Evolutionary conservation across 2,329 filamentous ascomycete species (phyloP), one percentile per base, ranked within the genome.

Genomic region (Leptographium galeiforme): DNA sequence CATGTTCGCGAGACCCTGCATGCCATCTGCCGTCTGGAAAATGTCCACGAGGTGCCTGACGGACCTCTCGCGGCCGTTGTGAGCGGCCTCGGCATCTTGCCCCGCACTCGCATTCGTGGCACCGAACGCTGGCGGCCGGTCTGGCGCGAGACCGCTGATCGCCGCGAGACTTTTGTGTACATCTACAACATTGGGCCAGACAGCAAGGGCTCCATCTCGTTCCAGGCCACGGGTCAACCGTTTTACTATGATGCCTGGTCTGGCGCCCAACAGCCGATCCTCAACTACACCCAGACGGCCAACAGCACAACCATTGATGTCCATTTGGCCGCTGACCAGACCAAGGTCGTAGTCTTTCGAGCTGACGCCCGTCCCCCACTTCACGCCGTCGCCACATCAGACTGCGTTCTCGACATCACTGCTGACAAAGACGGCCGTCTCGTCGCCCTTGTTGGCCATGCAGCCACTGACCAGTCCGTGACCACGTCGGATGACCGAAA

Each of bases 241-340:
- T 56, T 54, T 50, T 18, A 8, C 18, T 67, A 67, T 51, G 62
- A 75, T 57, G 67, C 69, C 5, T 75, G 70, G 68, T 71, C 69
- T 1, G 72, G 72, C 8, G 58, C 61, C 6, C 52, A 61, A 32
- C 64, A 53, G 5, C 64, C 64, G 0, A 55, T 72, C 4, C 52
- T 60, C 4, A 60, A 56, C 6, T 56, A 56, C 34, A 50, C 48
- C 18, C 52, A 53, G 48, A 40, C 46, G 12, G 39, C 7, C 10
- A 38, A 6, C 18, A 57, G 52, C 0, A 69, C 65, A 1, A 61
- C 57, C 1, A 64, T 72, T 14, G 62, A 63, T 2, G 54, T 74
- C 14, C 53, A 51, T 2, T 58, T 75, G 4, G 65, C 64, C 25
- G 65, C 62, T 1, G 70, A 72, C 52, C 66, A 74, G 60, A 66